A percentile compares a stretch with the other conserved stretches of the same genome.
These are phyloP conservation scores for Patellifolia procumbens DNA, from an alignment of 179 eudicot species.

Conservation along the genomic window DNA sequence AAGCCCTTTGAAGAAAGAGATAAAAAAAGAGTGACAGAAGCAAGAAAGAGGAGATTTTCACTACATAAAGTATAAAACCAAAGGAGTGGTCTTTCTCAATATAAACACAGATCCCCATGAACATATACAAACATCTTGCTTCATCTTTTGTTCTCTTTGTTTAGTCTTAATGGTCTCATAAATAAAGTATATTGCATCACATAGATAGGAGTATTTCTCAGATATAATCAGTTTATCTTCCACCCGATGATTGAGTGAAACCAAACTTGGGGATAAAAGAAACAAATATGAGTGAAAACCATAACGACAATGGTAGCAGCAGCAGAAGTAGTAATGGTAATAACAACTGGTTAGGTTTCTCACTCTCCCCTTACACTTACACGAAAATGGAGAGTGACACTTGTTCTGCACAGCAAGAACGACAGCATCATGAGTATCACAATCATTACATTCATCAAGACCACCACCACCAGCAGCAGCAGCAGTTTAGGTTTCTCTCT, in stretches of 20 bases:
- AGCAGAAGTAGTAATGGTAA: not conserved
- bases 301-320: slow-evolving; percentile 13
- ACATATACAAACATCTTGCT: slow-evolving; percentile 23
- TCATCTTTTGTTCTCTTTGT: slow-evolving; percentile 40
- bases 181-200: not conserved
- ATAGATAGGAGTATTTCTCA: too few relatives aligned
- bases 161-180: slow-evolving; percentile 33
- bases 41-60: not conserved
- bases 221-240: slow-evolving; percentile 40
- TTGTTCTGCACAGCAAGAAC: not conserved
- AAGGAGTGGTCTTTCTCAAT: slow-evolving; percentile 32
- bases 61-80: not conserved
- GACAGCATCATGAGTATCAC: not conserved
- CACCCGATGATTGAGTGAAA: slow-evolving; percentile 41
- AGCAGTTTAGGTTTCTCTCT: slow-evolving; percentile 30
- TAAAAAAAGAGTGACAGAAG: slow-evolving; percentile 7
- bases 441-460: slow-evolving; percentile 25
- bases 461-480: slow-evolving; percentile 13
- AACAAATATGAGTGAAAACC: slow-evolving; percentile 32
- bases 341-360: slow-evolving; percentile 63
- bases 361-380: slow-evolving; percentile 57
- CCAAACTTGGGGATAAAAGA: not conserved
- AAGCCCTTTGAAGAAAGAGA: not conserved
- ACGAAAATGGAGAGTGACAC: slow-evolving; percentile 48
- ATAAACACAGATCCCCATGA: slow-evolving; percentile 63